These are phyloP conservation scores for Leccinum sublutescens DNA, from an alignment of 768 basidiomycete genomes.

Conservation along the genomic window DNA sequence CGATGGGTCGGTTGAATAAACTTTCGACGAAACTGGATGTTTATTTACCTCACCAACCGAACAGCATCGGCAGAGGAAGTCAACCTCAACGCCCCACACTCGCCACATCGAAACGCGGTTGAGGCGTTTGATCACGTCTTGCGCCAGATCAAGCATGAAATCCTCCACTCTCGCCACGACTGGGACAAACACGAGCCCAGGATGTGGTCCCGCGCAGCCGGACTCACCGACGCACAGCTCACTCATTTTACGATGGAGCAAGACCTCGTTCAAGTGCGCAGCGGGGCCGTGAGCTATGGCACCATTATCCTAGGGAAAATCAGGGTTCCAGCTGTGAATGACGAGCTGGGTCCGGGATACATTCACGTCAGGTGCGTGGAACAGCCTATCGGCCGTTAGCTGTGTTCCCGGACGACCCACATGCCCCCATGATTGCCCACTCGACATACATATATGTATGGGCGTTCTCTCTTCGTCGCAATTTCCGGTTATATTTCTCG, in stretches of 20 bases:
- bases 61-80: slow-evolving; percentile 60
- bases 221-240: slow-evolving; percentile 52
- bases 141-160: slow-evolving; percentile 58
- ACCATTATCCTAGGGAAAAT: slow-evolving; percentile 76
- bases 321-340: slow-evolving; percentile 62
- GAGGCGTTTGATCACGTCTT: slow-evolving; percentile 62
- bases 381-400: background rate
- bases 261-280: slow-evolving; percentile 48
- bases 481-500: slow-evolving; percentile 5
- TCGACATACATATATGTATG: background rate
- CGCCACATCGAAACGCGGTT: slow-evolving; percentile 57
- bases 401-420: slow-evolving; percentile 1
- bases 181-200: slow-evolving; percentile 62
- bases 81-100: slow-evolving; percentile 55
- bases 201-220: slow-evolving; percentile 65
- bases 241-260: slow-evolving; percentile 47
- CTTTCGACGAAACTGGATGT: background rate
- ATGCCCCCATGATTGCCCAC: background rate
- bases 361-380: slow-evolving; percentile 64
- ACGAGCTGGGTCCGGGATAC: slow-evolving; percentile 60
- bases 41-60: slow-evolving; percentile 12
- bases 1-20: slow-evolving; percentile 27
- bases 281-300: slow-evolving; percentile 62
- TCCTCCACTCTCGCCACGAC: slow-evolving; percentile 60
- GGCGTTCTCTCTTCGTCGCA: slow-evolving; percentile 10